phyloP scores from a whole-genome alignment of 208 protist genomes.

The Acanthamoeba castellanii region DNA sequence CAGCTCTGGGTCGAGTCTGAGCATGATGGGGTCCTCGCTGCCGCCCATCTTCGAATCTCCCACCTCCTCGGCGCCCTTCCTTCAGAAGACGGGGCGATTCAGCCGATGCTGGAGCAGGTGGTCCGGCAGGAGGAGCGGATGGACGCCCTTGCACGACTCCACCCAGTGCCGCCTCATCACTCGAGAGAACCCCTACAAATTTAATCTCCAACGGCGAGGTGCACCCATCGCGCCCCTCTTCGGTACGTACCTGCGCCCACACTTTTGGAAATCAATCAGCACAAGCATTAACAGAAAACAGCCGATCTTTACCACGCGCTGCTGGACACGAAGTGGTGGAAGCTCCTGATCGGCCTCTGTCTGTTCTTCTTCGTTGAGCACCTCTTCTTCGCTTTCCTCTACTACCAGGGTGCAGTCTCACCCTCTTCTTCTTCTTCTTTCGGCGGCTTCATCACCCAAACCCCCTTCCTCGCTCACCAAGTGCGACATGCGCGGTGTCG shows the following conservation, averaged over 20 bases:
- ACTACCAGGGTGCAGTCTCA: not conserved
- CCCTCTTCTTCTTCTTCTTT: not conserved
- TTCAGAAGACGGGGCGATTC: not conserved
- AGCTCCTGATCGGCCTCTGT: conserved; percentile 60
- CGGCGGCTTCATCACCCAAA: not conserved
- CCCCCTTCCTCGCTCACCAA: not conserved
- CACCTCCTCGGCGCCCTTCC: not conserved
- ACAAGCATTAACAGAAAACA: too few species aligned
- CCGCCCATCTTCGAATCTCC: not conserved
- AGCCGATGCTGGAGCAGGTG: not conserved
- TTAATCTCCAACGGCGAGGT: conserved; percentile 17
- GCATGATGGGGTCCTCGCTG: not conserved
- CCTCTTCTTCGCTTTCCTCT: conserved; percentile 69
- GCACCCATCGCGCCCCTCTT: not conserved
- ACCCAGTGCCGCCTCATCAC: conserved; percentile 68
- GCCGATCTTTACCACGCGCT: conserved; percentile 62
- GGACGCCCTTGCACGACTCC: conserved; percentile 6
- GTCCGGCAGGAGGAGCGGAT: conserved; percentile 24
- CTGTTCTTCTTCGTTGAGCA: conserved; percentile 60
- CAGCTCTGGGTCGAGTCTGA: not conserved
- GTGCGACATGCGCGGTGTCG: not conserved
- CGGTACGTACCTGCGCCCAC: not conserved
- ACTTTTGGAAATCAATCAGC: too few species aligned
- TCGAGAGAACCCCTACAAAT: conserved; percentile 59
- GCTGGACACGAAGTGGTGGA: conserved; percentile 74